phyloP scores from a whole-genome alignment of 1,139 yeast genomes.

The Zygosaccharomyces sapae region DNA sequence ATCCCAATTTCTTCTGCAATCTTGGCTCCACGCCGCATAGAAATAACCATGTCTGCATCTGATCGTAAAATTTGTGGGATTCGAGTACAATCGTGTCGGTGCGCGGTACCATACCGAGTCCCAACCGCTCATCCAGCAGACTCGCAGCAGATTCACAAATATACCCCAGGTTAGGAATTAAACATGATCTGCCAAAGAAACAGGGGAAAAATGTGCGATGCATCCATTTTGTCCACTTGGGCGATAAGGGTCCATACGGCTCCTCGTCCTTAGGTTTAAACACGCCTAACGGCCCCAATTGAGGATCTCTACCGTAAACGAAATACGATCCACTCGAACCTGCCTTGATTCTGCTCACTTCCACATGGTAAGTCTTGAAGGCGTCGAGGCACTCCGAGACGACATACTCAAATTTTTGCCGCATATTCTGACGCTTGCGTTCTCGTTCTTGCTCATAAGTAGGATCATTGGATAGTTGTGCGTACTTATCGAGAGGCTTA shows the following conservation, averaged over 20 bases:
- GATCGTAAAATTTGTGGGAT: constrained; percentile 45
- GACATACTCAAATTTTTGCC: constrained; percentile 37
- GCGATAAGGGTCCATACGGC: constrained; percentile 74
- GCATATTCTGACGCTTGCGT: constrained; percentile 2
- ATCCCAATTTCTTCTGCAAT: constrained; percentile 50
- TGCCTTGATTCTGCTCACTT: constrained; percentile 53
- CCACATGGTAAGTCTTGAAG: constrained; percentile 38
- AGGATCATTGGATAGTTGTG: not conserved
- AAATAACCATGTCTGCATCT: constrained; percentile 18
- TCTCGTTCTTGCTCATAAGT: not conserved
- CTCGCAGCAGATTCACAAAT: constrained; percentile 72
- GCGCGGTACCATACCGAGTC: constrained; percentile 59
- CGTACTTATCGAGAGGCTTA: constrained; percentile 38
- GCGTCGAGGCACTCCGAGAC: constrained; percentile 43
- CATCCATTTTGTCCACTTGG: constrained; percentile 79
- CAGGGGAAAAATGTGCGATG: constrained; percentile 74
- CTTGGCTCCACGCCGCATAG: constrained; percentile 18
- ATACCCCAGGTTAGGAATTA: constrained; percentile 70
- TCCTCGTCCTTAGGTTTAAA: constrained; percentile 81
- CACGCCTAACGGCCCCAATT: constrained; percentile 45
- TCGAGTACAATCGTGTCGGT: constrained; percentile 56
- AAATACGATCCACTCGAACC: constrained; percentile 77
- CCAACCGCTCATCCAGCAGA: constrained; percentile 55
- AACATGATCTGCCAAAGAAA: constrained; percentile 68
- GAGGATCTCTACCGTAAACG: constrained; percentile 39